Evolutionary conservation across 2,329 filamentous ascomycete genomes (phyloP), one percentile per base, ranked within the genome.

Genomic region (Fusarium zealandicum): DNA sequence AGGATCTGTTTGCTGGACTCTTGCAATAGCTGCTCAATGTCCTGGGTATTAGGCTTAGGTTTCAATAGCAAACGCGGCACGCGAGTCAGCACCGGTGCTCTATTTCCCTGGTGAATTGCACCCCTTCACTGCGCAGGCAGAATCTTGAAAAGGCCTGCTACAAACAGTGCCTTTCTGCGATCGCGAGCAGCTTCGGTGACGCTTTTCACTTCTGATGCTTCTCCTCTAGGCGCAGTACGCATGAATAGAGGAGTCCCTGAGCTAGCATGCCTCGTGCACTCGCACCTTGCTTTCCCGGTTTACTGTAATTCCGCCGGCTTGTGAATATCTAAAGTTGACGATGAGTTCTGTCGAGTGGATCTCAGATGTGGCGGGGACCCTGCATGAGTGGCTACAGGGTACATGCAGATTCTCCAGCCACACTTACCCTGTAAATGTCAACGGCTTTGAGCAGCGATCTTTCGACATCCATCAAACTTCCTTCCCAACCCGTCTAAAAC

Each of bases 331-430:
- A 46, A 61, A 59, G 62, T 67, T 57, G 56, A 50, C 43, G 60
- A 68, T 65, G 42, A 64, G 64, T 68, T 68, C 65, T 68, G 48
- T 40, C 40, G 38, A 51, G 65, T 68, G 65, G 65, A 57, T 50
- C 48, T 51, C 5, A 12, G 28, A 32, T 60, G 64, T 67, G 64
- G 64, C 60, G 49, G 38, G 22, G 22, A 46, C 43, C 38, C 31
- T 57, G 55, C 43, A 54, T 41, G 22, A 41, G 38, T 61, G 65
- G 58, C 58, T 43, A 25, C 22, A 9, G 22, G 22, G 22, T 25
- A 25, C 22, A 8, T 49, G 31, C 17, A 37, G 14, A n/a, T 7
- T 5, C 5, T 28, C 18, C 41, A 64, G 62, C 64, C 64, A 62
- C 57, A 51, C 18, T 16, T 60, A 53, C 52, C 55, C 46, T 39